Percentiles rank a stretch among this genome's conserved stretches.
Conservation (phyloP, 371 early-diverging fungal species). For the Umbelopsis sp. region DNA sequence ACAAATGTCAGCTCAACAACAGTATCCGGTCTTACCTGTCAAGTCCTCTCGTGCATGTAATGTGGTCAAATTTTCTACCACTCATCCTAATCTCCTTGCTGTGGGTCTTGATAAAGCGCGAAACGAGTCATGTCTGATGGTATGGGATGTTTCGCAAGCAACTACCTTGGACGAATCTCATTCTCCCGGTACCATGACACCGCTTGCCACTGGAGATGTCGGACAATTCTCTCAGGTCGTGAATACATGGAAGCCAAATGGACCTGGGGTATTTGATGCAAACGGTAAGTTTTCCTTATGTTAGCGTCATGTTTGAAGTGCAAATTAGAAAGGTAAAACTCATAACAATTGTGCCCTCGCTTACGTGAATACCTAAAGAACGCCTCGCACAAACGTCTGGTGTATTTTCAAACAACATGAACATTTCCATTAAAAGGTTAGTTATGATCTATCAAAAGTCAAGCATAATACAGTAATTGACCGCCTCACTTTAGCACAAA, state of each 20-base stretch:
- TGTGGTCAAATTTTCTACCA: slow-evolving; percentile 71
- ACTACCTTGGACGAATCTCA: slow-evolving; percentile 18
- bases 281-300: slow-evolving; percentile 7
- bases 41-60: slow-evolving; percentile 73
- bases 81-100: slow-evolving; percentile 63
- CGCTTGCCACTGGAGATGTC: neutral
- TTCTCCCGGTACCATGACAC: slow-evolving; percentile 4
- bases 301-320: neutral
- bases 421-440: neutral
- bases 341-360: too few relatives aligned
- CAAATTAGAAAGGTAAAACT: too few relatives aligned
- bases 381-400: neutral
- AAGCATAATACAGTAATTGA: neutral
- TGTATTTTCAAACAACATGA: neutral
- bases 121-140: slow-evolving; percentile 71
- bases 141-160: slow-evolving; percentile 76
- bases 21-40: slow-evolving; percentile 57
- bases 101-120: slow-evolving; percentile 78
- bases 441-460: neutral
- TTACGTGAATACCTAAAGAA: neutral
- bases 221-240: neutral
- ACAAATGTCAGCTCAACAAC: slow-evolving; percentile 27
- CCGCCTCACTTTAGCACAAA: neutral
- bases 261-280: slow-evolving; percentile 8
- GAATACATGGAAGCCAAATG: slow-evolving; percentile 3